Percentiles rank a stretch among this genome's conserved stretches.
Evolutionary conservation across 495 filamentous ascomycete species (phyloP).

Genomic region (Aspergillus heteromorphus): DNA sequence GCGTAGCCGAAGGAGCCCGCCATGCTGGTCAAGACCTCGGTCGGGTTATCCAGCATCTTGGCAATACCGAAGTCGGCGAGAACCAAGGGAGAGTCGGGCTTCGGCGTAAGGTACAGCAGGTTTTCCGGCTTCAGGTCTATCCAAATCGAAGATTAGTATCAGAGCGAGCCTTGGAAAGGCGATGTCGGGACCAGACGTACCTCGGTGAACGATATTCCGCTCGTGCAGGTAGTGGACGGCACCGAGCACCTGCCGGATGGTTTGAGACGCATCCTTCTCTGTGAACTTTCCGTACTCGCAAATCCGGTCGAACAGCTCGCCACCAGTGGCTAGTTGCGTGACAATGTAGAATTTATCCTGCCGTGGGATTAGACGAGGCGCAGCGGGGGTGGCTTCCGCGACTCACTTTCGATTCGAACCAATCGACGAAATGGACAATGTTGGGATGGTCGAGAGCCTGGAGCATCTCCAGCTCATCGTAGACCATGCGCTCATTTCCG

Average conservation of each 20-base stretch:
- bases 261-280: constrained; percentile 96
- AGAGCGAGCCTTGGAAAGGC: not conserved
- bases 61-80: constrained; percentile 98
- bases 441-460: constrained; percentile 86
- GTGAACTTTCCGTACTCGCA: constrained; percentile 98
- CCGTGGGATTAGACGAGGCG: constrained; percentile 6
- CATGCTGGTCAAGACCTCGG: constrained; percentile 95
- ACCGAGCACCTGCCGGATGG: constrained; percentile 89
- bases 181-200: constrained; percentile 37
- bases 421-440: constrained; percentile 97
- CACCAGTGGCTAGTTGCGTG: constrained; percentile 91
- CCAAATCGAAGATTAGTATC: not conserved
- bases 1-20: constrained; percentile 98
- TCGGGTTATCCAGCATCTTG: constrained; percentile 89
- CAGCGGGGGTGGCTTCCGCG: not conserved
- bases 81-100: constrained; percentile 74
- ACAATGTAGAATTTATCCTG: constrained; percentile 99
- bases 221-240: constrained; percentile 93
- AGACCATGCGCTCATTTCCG: constrained; percentile 97
- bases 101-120: constrained; percentile 81
- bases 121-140: constrained; percentile 98
- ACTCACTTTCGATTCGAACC: constrained; percentile 86
- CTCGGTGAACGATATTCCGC: constrained; percentile 95
- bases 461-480: constrained; percentile 91
- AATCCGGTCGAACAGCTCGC: constrained; percentile 96